Evolutionary conservation across 2,329 filamentous ascomycete species (phyloP).

Genomic region (Xylaria sp.): DNA sequence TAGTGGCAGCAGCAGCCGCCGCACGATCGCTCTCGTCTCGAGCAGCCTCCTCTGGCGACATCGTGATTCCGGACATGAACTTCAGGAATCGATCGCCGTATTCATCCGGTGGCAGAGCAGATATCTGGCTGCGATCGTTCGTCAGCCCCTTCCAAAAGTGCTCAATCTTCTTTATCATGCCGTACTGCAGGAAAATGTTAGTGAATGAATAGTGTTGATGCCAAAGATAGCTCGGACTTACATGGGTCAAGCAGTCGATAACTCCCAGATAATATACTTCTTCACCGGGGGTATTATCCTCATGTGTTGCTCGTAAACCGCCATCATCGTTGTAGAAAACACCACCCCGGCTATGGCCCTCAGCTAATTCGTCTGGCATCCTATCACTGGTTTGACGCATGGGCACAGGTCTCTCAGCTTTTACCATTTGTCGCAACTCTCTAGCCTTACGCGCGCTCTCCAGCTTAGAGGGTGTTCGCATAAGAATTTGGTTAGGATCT

Average conservation of each 20-base stretch:
- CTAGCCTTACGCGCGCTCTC: conserved; percentile 91
- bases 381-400: conserved; percentile 83
- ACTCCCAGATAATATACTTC: conserved; percentile 98
- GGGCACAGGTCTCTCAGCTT: conserved; percentile 90
- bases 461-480: conserved; percentile 91
- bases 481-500: conserved; percentile 71
- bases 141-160: conserved; percentile 97
- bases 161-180: conserved; percentile 92
- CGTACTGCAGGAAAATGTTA: conserved; percentile 70
- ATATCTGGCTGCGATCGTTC: conserved; percentile 86
- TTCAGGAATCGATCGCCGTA: conserved; percentile 95
- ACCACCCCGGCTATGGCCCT: conserved; percentile 73
- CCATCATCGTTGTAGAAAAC: conserved; percentile 97
- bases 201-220: conserved; percentile 32
- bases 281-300: conserved; percentile 83
- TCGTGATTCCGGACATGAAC: conserved; percentile 91
- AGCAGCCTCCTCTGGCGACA: conserved; percentile 85
- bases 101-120: conserved; percentile 85
- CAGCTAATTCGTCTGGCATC: conserved; percentile 90
- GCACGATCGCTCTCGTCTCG: conserved; percentile 70
- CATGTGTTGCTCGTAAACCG: conserved; percentile 90
- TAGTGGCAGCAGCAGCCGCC: conserved; percentile 57
- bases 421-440: conserved; percentile 91
- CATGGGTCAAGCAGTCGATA: conserved; percentile 97
- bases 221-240: conserved; percentile 61